Conservation (phyloP, 768 basidiomycete species). For the Lyophyllum semitale region DNA sequence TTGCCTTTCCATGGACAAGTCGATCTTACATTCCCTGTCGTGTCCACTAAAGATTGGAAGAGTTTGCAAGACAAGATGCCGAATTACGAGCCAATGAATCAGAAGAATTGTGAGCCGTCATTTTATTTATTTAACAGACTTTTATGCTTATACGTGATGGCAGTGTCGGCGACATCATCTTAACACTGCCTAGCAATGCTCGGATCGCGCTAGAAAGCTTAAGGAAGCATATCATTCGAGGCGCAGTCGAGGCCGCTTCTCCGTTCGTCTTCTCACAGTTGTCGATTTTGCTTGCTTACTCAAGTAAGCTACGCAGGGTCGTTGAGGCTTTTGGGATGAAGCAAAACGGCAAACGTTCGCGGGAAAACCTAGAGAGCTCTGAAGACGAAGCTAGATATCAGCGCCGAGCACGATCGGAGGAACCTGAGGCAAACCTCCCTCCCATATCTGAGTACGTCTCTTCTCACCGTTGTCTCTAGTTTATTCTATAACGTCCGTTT, state of each 20-base stretch:
- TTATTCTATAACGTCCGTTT: neutral
- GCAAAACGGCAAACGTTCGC: neutral
- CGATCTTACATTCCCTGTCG: neutral
- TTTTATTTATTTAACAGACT: neutral
- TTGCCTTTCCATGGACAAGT: neutral
- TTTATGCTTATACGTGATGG: neutral
- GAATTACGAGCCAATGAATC: neutral
- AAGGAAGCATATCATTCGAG: neutral
- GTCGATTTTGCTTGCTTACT: neutral
- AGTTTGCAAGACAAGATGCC: neutral
- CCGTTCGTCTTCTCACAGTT: neutral
- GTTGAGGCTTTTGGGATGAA: neutral
- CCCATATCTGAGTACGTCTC: neutral
- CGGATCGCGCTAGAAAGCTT: neutral
- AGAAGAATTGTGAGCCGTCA: neutral
- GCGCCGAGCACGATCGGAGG: neutral
- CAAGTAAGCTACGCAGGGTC: neutral
- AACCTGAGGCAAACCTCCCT: neutral
- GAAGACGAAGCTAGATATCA: conserved; percentile 5
- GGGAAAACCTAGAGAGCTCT: neutral
- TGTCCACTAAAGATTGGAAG: neutral
- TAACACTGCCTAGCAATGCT: neutral
- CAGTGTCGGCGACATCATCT: neutral
- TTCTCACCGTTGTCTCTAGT: neutral
- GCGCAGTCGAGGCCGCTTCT: neutral